Conservation (phyloP, 1,284 basidiomycete species). For the Lentinula novae-zelandiae region DNA sequence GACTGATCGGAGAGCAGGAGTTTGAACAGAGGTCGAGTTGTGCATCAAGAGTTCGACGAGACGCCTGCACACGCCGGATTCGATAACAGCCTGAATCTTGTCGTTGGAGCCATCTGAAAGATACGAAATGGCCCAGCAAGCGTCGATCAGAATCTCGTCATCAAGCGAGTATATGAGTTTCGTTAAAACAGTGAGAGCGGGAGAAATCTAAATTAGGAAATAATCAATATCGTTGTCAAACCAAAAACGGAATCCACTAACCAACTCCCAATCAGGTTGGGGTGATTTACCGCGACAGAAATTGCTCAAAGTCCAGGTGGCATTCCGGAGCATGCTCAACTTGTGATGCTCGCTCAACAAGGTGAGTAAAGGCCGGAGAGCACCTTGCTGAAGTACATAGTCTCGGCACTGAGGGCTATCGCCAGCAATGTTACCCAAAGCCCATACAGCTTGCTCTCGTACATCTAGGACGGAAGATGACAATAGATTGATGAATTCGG, state of each 20-base stretch:
- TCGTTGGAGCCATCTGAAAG: constrained; percentile 99
- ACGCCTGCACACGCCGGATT: constrained; percentile 95
- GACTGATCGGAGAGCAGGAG: constrained; percentile 94
- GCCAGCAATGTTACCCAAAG: constrained; percentile 93
- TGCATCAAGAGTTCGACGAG: constrained; percentile 98
- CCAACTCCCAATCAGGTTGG: constrained; percentile 93
- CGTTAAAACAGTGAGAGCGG: constrained; percentile 92
- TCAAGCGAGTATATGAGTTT: constrained; percentile 99
- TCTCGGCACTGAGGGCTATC: constrained; percentile 94
- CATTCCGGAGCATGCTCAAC: constrained; percentile 95
- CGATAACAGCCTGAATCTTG: constrained; percentile 99
- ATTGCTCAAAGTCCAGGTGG: constrained; percentile 97
- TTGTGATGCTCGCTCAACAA: constrained; percentile 88
- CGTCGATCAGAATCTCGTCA: constrained; percentile 98
- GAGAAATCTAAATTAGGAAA: constrained; percentile 71
- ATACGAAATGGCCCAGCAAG: constrained; percentile 99
- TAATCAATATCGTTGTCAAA: constrained; percentile 1
- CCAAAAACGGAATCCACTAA: constrained; percentile 32
- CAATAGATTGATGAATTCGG: constrained; percentile 94
- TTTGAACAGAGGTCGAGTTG: constrained; percentile 97
- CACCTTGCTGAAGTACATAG: constrained; percentile 80
- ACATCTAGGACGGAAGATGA: constrained; percentile 88
- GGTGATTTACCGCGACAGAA: constrained; percentile 97
- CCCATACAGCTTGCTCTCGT: constrained; percentile 96
- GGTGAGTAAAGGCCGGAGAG: constrained; percentile 67